Evolutionary conservation across 148 eudicot species (phyloP).

Genomic region (Rhododendron mucronatum): DNA sequence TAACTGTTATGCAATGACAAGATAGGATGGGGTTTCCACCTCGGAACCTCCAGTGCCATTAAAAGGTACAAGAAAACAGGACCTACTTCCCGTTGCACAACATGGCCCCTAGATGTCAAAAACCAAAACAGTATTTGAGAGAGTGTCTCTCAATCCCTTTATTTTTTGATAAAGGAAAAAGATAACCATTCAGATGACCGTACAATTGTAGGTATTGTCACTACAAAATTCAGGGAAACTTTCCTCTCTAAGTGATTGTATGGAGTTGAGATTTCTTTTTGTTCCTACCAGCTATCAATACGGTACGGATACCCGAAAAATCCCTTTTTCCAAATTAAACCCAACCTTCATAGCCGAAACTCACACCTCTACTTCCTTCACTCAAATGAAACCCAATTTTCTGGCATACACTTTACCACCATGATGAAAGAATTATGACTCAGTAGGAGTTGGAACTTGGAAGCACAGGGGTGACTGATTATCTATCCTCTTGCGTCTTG

Average conservation of each 20-base stretch:
- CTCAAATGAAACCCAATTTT: background rate
- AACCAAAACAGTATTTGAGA: background rate
- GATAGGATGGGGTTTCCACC: background rate
- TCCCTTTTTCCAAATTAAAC: background rate
- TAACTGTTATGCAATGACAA: slow-evolving; percentile 2
- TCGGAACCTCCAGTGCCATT: background rate
- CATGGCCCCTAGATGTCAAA: background rate
- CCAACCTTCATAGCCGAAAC: background rate
- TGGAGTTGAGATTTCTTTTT: background rate
- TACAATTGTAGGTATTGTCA: background rate
- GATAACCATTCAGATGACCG: background rate
- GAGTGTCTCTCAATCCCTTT: background rate
- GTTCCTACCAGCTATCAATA: background rate
- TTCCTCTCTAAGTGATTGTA: background rate
- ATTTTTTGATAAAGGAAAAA: background rate
- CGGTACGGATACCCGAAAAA: background rate
- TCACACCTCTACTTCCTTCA: background rate
- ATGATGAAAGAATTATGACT: background rate
- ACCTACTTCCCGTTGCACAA: background rate
- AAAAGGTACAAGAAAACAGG: background rate
- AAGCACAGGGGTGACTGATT: background rate
- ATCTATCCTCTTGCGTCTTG: background rate
- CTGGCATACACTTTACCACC: background rate
- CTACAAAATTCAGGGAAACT: background rate
- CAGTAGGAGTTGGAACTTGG: background rate